Base-by-base conservation (phyloP, 257 asterid species). In the Apocynum venetum region DNA sequence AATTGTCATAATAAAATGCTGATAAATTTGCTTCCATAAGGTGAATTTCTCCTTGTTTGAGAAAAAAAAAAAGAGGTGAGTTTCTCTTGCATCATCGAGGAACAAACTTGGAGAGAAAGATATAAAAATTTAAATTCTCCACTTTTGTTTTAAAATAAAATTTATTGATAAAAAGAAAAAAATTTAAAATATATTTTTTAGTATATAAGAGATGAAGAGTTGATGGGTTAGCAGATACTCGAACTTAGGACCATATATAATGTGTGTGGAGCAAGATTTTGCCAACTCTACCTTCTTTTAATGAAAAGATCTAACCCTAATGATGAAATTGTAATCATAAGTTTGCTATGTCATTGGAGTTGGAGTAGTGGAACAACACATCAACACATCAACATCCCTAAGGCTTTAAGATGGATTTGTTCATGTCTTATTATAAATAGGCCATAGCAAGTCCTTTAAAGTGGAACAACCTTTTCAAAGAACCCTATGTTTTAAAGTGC, bases 341-440 rank as follows among this genome's bases (percentile, higher is more conserved):
- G 69, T 8, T 63, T 35, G 19, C 10, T 10, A 63, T 10, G 52
- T 2, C 2, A 68, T 43, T 44, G 73, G 73, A 43, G 73, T 68
- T 68, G 73, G 73, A 67, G 52, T 17, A 19, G 72, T 67, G 72
- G 52, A 68, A 68, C 35, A 43, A 43, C 0, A 41, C 31, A 41
- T 2, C 13, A 55, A 17, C 61, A 17, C 56, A 51, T 13, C 47
- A 67, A 67, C 72, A 68, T 43, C 73, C 53, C 51, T 65, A 40
- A 15, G 49, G 49, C 71, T 40, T 41, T 15, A 66, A 40, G 47
- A 41, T 68, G 73, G 53, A 43, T 43, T 68, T 43, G 52, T 43
- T 68, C 38, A 68, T 68, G 6, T 68, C 73, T 43, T 35, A 68
- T 68, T 43, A 68, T 46, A 68, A 19, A 68, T 68, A 67, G 71